phyloP scores from a whole-genome alignment of 2,329 filamentous ascomycete species.

The Xylaria sp. region DNA sequence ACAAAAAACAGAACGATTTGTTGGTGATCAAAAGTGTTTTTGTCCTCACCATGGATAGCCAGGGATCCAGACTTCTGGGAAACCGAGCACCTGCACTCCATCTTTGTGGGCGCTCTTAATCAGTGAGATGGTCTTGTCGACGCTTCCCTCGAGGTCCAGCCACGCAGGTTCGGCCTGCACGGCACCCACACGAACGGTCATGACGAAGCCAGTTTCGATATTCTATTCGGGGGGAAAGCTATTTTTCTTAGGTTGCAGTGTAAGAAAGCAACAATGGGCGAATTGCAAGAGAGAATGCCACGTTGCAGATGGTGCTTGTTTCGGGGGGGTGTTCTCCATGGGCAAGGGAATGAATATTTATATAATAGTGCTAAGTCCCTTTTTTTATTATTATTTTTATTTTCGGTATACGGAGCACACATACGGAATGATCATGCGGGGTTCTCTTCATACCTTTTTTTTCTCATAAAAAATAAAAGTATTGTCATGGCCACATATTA shows the following conservation, averaged over 20 bases:
- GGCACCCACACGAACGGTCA: constrained; percentile 39
- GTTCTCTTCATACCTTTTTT: not conserved
- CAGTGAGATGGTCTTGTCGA: constrained; percentile 52
- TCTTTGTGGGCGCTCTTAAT: constrained; percentile 51
- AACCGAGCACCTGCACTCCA: constrained; percentile 51
- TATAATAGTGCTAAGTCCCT: no score
- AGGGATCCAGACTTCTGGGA: constrained; percentile 51
- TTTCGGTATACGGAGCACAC: no score
- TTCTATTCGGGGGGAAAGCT: no score
- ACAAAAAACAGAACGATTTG: no score
- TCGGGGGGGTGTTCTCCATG: not conserved
- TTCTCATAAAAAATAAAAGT: not conserved
- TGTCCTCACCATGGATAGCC: constrained; percentile 46
- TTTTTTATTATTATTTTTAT: no score
- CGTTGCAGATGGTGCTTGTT: not conserved
- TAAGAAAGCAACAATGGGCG: not conserved
- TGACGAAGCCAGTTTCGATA: not conserved
- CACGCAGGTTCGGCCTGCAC: constrained; percentile 56
- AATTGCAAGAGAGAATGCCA: not conserved
- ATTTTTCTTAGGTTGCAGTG: not conserved
- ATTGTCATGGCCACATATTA: not conserved
- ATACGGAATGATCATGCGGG: not conserved
- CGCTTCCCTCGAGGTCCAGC: constrained; percentile 51
- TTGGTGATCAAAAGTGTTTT: not conserved
- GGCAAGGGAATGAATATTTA: not conserved